These are phyloP conservation scores for Lyophyllum shimeji DNA, from an alignment of 768 basidiomycete species.

Conservation along the genomic window DNA sequence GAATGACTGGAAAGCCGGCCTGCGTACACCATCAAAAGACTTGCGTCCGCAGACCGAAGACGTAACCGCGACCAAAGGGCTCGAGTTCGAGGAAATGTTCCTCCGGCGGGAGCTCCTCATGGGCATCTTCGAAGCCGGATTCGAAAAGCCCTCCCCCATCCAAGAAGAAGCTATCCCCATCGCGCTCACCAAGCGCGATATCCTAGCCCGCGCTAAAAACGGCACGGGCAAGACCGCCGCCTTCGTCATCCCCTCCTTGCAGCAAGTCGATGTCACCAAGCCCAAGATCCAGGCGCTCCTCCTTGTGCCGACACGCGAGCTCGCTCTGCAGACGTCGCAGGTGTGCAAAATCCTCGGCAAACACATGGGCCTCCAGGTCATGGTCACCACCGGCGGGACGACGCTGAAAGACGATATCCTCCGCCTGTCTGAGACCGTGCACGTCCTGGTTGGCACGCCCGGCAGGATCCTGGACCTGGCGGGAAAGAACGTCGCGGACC, in stretches of 20 bases:
- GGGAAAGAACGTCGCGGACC: constrained; percentile 90
- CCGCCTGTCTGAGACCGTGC: constrained; percentile 84
- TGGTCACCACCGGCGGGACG: constrained; percentile 99
- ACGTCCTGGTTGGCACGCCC: constrained; percentile 96
- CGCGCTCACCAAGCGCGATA: constrained; percentile 89
- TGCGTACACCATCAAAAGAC: constrained; percentile 89
- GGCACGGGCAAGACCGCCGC: constrained; percentile 99
- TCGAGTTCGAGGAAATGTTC: constrained; percentile 94
- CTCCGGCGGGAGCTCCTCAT: constrained; percentile 94
- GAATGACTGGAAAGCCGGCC: constrained; percentile 70
- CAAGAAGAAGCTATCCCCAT: constrained; percentile 99
- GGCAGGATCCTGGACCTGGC: constrained; percentile 94
- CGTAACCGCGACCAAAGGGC: constrained; percentile 90
- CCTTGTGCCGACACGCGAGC: constrained; percentile 97
- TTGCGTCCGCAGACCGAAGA: constrained; percentile 95
- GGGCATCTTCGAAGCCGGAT: constrained; percentile 99
- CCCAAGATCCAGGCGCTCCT: constrained; percentile 94
- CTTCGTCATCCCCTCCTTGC: constrained; percentile 96
- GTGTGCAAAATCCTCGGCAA: constrained; percentile 97
- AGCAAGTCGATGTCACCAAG: constrained; percentile 82
- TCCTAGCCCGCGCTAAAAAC: constrained; percentile 94
- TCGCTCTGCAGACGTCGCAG: constrained; percentile 97
- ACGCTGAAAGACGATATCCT: constrained; percentile 98
- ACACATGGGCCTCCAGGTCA: constrained; percentile 93
- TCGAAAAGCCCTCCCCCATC: constrained; percentile 95